Base-by-base conservation (phyloP, 2,329 filamentous ascomycete genomes). In the Pseudogymnoascus sp. region DNA sequence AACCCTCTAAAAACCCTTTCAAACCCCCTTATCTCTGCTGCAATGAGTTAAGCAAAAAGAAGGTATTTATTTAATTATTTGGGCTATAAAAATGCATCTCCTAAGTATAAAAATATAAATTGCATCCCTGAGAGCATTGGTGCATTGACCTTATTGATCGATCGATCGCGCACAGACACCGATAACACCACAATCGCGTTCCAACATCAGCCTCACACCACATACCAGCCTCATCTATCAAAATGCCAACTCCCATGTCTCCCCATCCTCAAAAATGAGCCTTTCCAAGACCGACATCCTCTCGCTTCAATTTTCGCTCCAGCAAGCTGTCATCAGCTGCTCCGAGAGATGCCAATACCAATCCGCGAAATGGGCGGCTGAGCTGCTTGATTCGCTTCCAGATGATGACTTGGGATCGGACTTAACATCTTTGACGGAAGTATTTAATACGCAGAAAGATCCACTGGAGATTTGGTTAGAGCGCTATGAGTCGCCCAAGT, bases 101-200 rank as follows among this genome's bases (percentile, higher is more conserved):
- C 27, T 12, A 48, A 48, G n/a, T 25, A 48, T 21, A 21, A 21
- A 21, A 21, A 21, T 21, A 21, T 21, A 21, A 21, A 21, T 21
- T 21, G 7, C 25, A 48, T 5, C 42, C 5, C n/a, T 48, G 42
- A 25, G 25, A 10, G 42, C 12, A 12, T 29, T 48, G 21, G 42
- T 29, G 42, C 42, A 29, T 48, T 29, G 42, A 48, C 42, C 42
- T 5, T 5, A 29, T 9, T n/a, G 42, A 48, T 48, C 12, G 42
- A 48, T 48, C 42, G 42, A 48, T 48, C 42, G 42, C 13, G 42
- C 42, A 48, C n/a, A 48, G 42, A n/a, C 42, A 48, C 42, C 29
- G 21, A 21, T 21, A 21, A 21, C 12, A 27, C 8, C 38, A 21
- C 5, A 1, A 21, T 48, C 42, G 42, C 42, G 42, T 48, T 29